Base-by-base conservation (phyloP, 2,329 filamentous ascomycete species). In the Sporothrix pallida region DNA sequence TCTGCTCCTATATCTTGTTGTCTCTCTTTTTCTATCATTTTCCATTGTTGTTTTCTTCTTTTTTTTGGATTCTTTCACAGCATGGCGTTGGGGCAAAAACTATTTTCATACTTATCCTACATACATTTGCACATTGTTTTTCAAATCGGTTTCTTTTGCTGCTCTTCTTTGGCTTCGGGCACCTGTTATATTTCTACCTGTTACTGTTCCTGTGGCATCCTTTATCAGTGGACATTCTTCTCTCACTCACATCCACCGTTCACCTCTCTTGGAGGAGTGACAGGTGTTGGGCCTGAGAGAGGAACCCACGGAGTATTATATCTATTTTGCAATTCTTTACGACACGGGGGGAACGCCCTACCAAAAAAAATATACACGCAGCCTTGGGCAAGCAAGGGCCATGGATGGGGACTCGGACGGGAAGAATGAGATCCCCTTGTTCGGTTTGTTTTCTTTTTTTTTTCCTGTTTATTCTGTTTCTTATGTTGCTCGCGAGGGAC, bases 81-180 rank as follows among this genome's bases (percentile, higher is more conserved):
- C 81, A 82, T 78, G 81, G 82, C 80, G 81, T 79, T 79, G 77
- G 82, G 81, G 79, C 75, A 79, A 80, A 54, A 42, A 73, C 71
- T 37, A 72, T 73, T 62, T 48, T 48, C 42, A 26, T 20, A 67
- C 42, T 48, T 23, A 17, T 12, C 42, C 62, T 68, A 58, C 31
- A 58, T 65, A 54, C 60, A 20, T 71, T 73, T 72, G 44, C 23
- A 50, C 20, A 31, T 52, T 62, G 26, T 74, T 23, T 56, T 54
- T 70, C 26, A 42, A 7, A 48, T 31, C 26, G 31, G 44, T n/a
- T 60, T 46, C 54, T 62, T 50, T 70, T 56, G 9, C 56, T 56
- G 9, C n/a, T 12, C 58, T 26, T 65, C 44, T 37, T 52, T 26
- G 65, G 67, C 46, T 26, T 62, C 60, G 46, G 72, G n/a, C 1